Evolutionary conservation across 441 rosid genomes (phyloP), one percentile per base, ranked within the genome.

Genomic region (Cnidoscolus chayamansa): DNA sequence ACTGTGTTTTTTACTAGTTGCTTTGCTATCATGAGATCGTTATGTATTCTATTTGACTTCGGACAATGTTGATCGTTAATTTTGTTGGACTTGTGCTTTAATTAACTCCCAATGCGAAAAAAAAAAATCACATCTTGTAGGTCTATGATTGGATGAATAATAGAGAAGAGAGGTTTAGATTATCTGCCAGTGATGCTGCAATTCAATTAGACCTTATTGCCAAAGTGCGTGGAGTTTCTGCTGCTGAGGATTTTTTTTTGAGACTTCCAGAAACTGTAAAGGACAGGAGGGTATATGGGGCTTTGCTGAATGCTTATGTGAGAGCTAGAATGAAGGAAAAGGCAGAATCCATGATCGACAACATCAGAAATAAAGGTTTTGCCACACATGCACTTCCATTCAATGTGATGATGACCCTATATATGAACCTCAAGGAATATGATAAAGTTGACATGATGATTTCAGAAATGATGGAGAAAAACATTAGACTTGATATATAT

Each of bases 331-430:
- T 86, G 83, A 84, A 80, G 81, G 89, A 88, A 37, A 84, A 87
- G 79, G 97, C 97, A 1, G 97, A 92, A 80, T 50, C 86, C 15
- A 72, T 90, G 78, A 67, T 94, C 63, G 83, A 81, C 15, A 50
- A 49, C 17, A 94, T 94, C 93, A 84, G 93, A 85, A 82, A 80
- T 59, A 88, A 88, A 81, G 89, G 88, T 60, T 89, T 83, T 76
- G 82, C 85, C 68, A 67, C 67, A 17, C 87, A 88, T 74, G 72
- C 97, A 11, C 98, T 94, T 81, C 88, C 98, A 31, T 91, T 78
- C 84, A 94, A 94, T 85, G 97, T 91, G 73, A 94, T 92, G 91
- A 94, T 92, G 98, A 92, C 97, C 71, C 86, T 94, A 57, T 90
- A 91, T 83, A 94, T 91, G 97, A 89, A 89, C 74, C 80, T 90